A percentile compares a stretch with the other conserved stretches of the same genome.
Conservation (phyloP, 805 yeast genomes). For the Wickerhamiella parazyma region DNA sequence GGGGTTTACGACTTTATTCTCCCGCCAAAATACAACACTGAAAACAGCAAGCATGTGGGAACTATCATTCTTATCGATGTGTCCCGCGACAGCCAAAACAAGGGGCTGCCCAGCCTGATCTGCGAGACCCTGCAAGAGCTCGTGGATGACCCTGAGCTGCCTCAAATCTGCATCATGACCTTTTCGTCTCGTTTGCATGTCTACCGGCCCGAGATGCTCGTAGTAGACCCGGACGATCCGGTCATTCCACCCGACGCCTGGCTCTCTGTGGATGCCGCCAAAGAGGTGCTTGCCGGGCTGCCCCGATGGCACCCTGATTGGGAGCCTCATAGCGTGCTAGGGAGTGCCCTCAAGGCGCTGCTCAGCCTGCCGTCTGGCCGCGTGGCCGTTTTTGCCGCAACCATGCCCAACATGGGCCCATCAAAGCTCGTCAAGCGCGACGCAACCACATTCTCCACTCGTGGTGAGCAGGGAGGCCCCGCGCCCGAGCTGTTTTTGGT, state of each 20-base stretch:
- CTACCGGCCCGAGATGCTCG: conserved; percentile 28
- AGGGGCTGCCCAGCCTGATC: conserved; percentile 46
- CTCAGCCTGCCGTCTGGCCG: conserved; percentile 60
- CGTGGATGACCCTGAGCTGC: conserved; percentile 25
- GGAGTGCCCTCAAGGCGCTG: conserved; percentile 66
- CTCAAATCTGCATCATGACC: conserved; percentile 55
- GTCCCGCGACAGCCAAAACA: conserved; percentile 42
- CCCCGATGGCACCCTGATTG: conserved; percentile 32
- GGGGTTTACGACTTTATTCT: conserved; percentile 83
- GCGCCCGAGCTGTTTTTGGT: conserved; percentile 42
- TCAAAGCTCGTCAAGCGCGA: conserved; percentile 37
- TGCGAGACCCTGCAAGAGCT: conserved; percentile 52
- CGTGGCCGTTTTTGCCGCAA: conserved; percentile 50
- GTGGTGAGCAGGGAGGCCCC: conserved; percentile 23
- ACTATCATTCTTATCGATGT: conserved; percentile 64
- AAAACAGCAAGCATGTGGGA: no score
- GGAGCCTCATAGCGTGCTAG: conserved; percentile 54
- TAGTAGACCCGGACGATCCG: conserved; percentile 52
- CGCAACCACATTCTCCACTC: conserved; percentile 11
- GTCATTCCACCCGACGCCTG: conserved; percentile 77
- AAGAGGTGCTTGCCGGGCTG: conserved; percentile 54
- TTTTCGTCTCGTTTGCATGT: conserved; percentile 63
- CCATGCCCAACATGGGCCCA: conserved; percentile 70
- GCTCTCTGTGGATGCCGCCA: conserved; percentile 52
- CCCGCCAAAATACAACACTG: background rate